phyloP scores from a whole-genome alignment of 257 asterid species.

The Mitragyna speciosa region DNA sequence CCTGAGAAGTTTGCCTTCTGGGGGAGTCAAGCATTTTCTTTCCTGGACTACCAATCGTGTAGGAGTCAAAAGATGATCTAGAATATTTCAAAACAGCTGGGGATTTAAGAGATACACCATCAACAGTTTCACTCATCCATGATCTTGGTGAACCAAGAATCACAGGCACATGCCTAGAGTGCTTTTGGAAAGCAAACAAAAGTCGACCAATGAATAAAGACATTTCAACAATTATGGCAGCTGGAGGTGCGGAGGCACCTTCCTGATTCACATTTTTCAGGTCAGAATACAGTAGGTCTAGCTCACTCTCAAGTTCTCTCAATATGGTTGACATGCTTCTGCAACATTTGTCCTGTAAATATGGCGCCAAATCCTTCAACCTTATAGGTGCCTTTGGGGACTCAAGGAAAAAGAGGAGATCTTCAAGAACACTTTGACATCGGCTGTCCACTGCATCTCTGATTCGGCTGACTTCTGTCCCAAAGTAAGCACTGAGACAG shows the following conservation, averaged over 20 bases:
- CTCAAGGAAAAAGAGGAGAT: constrained; percentile 82
- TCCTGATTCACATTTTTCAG: constrained; percentile 49
- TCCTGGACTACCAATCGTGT: constrained; percentile 53
- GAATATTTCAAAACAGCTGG: constrained; percentile 43
- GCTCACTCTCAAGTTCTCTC: constrained; percentile 64
- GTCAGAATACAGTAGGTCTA: constrained; percentile 53
- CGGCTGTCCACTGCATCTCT: constrained; percentile 83
- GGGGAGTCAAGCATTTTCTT: constrained; percentile 62
- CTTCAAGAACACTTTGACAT: constrained; percentile 75
- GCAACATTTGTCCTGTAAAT: constrained; percentile 75
- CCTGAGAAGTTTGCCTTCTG: constrained; percentile 65
- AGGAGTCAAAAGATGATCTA: constrained; percentile 44
- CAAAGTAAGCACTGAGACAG: constrained; percentile 79
- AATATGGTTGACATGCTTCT: constrained; percentile 68
- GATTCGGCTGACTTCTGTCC: constrained; percentile 86
- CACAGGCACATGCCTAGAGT: constrained; percentile 82
- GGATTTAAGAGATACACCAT: constrained; percentile 38
- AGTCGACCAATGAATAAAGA: constrained; percentile 88
- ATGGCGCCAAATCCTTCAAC: constrained; percentile 80
- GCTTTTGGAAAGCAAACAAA: constrained; percentile 90
- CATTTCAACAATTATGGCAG: constrained; percentile 77
- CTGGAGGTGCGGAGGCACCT: constrained; percentile 43
- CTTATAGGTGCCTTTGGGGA: constrained; percentile 85
- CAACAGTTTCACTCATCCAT: constrained; percentile 62
- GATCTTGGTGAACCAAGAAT: constrained; percentile 95